Conservation (phyloP, 495 filamentous ascomycete species). For the Cercophora sp. region DNA sequence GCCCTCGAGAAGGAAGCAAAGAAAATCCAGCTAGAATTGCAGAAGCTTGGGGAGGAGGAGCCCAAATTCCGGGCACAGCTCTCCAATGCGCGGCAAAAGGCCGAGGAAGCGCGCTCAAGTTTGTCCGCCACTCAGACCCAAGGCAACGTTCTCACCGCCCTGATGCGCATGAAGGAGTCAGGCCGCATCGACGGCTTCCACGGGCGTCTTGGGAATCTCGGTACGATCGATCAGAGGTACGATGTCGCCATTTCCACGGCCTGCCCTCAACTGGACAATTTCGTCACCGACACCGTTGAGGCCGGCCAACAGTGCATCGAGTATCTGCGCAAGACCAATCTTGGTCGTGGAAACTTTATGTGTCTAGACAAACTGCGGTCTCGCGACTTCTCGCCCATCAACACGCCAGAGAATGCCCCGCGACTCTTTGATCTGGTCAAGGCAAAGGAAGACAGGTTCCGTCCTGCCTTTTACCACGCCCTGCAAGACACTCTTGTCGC, state of each 20-base stretch:
- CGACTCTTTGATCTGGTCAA: conserved; percentile 90
- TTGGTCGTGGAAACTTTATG: conserved; percentile 96
- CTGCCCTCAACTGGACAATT: conserved; percentile 84
- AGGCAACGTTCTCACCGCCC: conserved; percentile 82
- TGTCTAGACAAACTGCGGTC: conserved; percentile 80
- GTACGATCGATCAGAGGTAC: conserved; percentile 90
- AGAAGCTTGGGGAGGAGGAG: conserved; percentile 68
- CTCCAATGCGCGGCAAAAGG: conserved; percentile 84
- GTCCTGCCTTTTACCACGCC: conserved; percentile 90
- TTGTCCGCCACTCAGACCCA: conserved; percentile 85
- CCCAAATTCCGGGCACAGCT: conserved; percentile 75
- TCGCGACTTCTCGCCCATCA: conserved; percentile 69
- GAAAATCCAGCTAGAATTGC: conserved; percentile 65
- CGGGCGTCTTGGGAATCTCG: conserved; percentile 89
- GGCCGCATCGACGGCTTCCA: conserved; percentile 96
- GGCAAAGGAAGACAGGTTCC: conserved; percentile 79
- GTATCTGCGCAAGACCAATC: conserved; percentile 92
- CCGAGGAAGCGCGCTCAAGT: conserved; percentile 89
- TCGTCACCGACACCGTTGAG: conserved; percentile 93
- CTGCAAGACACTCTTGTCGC: conserved; percentile 93
- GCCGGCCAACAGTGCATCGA: conserved; percentile 96
- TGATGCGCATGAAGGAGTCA: conserved; percentile 94
- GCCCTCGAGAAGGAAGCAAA: conserved; percentile 69
- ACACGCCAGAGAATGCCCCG: conserved; percentile 88
- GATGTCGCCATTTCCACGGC: conserved; percentile 97